A percentile compares a stretch with the other conserved stretches of the same genome.
Conservation (phyloP, 2,329 filamentous ascomycete species). For the Fusarium hostae region DNA sequence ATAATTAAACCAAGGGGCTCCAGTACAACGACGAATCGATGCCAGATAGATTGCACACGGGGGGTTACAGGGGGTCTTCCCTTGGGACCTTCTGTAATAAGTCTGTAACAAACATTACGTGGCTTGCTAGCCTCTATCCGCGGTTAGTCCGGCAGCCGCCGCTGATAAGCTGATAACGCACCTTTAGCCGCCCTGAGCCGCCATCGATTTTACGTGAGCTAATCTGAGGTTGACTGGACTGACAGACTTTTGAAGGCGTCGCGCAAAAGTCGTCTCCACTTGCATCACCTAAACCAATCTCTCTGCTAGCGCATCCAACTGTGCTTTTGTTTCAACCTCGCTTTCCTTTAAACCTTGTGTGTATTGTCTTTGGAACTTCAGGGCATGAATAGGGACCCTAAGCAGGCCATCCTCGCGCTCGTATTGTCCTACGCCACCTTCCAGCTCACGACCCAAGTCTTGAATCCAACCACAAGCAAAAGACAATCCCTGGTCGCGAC, state of each 20-base stretch:
- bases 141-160: slow-evolving; percentile 26
- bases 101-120: slow-evolving; percentile 32
- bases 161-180: slow-evolving; percentile 30
- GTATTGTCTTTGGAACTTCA: background rate
- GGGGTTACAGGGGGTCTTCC: slow-evolving; percentile 18
- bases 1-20: slow-evolving; percentile 40
- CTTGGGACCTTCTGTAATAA: slow-evolving; percentile 17
- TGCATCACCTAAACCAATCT: slow-evolving; percentile 27
- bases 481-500: slow-evolving; percentile 43
- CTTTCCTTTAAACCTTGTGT: background rate
- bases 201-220: background rate
- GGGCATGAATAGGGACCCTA: slow-evolving; percentile 54
- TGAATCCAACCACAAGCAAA: slow-evolving; percentile 46
- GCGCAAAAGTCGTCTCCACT: slow-evolving; percentile 34
- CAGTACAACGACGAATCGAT: slow-evolving; percentile 26
- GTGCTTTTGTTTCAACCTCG: slow-evolving; percentile 8
- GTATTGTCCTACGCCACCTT: slow-evolving; percentile 51
- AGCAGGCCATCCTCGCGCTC: slow-evolving; percentile 50
- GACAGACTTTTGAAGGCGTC: slow-evolving; percentile 21
- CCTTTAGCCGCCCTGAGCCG: slow-evolving; percentile 17
- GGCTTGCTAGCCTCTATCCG: slow-evolving; percentile 17
- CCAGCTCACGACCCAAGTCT: slow-evolving; percentile 51
- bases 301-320: slow-evolving; percentile 28
- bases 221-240: background rate
- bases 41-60: slow-evolving; percentile 33